These are phyloP conservation scores for Pseudomonodictys pantanalensis DNA, from an alignment of 495 filamentous ascomycete genomes.

Conservation along the genomic window DNA sequence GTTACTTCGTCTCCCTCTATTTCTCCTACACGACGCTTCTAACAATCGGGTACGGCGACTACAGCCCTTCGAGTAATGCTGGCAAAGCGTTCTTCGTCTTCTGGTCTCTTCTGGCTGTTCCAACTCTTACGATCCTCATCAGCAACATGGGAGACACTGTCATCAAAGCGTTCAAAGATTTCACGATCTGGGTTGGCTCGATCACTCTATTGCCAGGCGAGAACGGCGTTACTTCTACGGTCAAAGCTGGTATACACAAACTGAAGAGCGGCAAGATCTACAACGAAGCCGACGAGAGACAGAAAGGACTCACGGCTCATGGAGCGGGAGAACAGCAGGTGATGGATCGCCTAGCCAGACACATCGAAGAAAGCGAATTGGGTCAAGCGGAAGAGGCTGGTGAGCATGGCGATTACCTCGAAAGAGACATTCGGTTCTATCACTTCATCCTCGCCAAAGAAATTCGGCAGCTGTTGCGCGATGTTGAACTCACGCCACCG, in stretches of 20 bases:
- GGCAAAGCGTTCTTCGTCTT: conserved; percentile 83
- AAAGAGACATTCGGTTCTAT: conserved; percentile 56
- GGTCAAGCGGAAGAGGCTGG: conserved; percentile 44
- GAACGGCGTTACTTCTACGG: conserved; percentile 38
- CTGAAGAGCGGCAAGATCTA: conserved; percentile 19
- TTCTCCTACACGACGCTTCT: conserved; percentile 75
- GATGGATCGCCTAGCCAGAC: conserved; percentile 36
- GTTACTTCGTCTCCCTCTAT: conserved; percentile 78
- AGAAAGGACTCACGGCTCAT: conserved; percentile 29
- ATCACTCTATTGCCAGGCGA: conserved; percentile 77
- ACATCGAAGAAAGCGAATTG: conserved; percentile 44
- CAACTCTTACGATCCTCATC: conserved; percentile 79
- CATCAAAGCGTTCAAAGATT: conserved; percentile 64
- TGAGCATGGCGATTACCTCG: conserved; percentile 45
- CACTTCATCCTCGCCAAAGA: conserved; percentile 66
- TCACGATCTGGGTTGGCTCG: conserved; percentile 66
- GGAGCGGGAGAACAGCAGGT: conserved; percentile 15
- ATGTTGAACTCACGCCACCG: conserved; percentile 57
- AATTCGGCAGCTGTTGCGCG: conserved; percentile 62
- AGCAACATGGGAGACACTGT: conserved; percentile 79
- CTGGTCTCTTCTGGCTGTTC: conserved; percentile 82
- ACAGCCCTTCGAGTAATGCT: conserved; percentile 64
- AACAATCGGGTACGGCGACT: conserved; percentile 85
- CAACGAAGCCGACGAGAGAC: conserved; percentile 7
- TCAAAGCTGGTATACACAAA: conserved; percentile 31